phyloP scores from a whole-genome alignment of 2,329 filamentous ascomycete species.

The Eurotiales sp. region DNA sequence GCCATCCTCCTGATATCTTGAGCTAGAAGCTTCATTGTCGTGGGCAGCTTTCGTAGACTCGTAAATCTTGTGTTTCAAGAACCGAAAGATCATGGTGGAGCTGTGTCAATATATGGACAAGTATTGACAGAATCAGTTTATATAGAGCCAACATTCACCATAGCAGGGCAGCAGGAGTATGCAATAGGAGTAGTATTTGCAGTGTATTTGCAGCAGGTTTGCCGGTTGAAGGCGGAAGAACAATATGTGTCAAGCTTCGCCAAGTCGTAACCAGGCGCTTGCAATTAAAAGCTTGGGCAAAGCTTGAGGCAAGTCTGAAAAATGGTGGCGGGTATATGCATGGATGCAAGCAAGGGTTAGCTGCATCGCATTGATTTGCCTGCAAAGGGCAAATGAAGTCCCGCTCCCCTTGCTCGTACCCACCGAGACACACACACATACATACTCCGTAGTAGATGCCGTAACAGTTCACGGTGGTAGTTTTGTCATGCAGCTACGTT shows the following conservation, averaged over 20 bases:
- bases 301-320: constrained; percentile 7
- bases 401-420: neutral
- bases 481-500: too few relatives aligned
- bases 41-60: neutral
- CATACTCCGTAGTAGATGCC: neutral
- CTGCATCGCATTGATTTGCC: neutral
- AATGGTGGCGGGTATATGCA: constrained; percentile 7
- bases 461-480: too few relatives aligned
- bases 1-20: neutral
- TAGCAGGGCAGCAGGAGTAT: too few relatives aligned
- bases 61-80: neutral
- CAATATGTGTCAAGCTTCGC: constrained; percentile 12
- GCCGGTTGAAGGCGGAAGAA: too few relatives aligned
- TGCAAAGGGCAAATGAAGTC: neutral
- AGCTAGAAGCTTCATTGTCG: too few relatives aligned
- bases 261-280: constrained; percentile 2
- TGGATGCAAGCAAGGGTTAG: constrained; percentile 4
- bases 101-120: too few relatives aligned
- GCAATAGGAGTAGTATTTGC: too few relatives aligned
- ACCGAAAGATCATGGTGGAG: too few relatives aligned
- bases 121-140: too few relatives aligned
- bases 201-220: too few relatives aligned
- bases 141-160: too few relatives aligned
- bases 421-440: neutral
- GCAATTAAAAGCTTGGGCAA: constrained; percentile 1